Base-by-base conservation (phyloP, 2,329 filamentous ascomycete species). In the Penicillium sp. region DNA sequence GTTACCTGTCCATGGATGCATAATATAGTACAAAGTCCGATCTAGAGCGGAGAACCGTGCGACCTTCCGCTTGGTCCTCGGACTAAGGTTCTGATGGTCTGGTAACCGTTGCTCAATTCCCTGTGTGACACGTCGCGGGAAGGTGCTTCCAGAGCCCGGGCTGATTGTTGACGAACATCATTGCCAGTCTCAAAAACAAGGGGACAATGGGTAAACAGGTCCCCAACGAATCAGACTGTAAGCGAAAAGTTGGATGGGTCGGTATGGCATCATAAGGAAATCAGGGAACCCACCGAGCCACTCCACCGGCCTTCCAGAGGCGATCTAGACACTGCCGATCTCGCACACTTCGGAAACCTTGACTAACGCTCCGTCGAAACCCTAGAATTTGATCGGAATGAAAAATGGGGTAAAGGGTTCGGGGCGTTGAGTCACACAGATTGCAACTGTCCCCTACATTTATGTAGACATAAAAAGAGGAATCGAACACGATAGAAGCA, bases 241-340 rank as follows among this genome's bases (percentile, higher is more conserved):
- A 42, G 16, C 21, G 31, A 33, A 22, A 7, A 49, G 24, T 22
- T 14, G 46, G 31, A 43, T 56, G 50, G 57, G 48, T 49, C 19
- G 14, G 35, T 39, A 60, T 63, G 48, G 35, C 57, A 64, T 64
- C 60, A 61, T 64, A 64, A 54, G 39, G 11, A 29, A 43, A 35
- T n/a, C 5, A 16, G n/a, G 29, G 10, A 19, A 54, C 24, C 52
- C 26, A 51, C 16, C 11, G 3, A 14, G 39, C 4, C 19, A 49
- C 45, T 56, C 61, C 58, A 62, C 60, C 44, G 42, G 27, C 39
- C 19, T 22, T 22, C 1, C 5, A 11, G 4, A 2, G 10, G 13
- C 4, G 57, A 59, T 65, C 62, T 65, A 65, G 62, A 65, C 43
- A 50, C 35, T 39, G 62, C 59, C 57, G 62, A 65, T 63, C 61